These are phyloP conservation scores for Paramyrothecium sp. DNA, from an alignment of 2,329 filamentous ascomycete genomes.

Conservation along the genomic window DNA sequence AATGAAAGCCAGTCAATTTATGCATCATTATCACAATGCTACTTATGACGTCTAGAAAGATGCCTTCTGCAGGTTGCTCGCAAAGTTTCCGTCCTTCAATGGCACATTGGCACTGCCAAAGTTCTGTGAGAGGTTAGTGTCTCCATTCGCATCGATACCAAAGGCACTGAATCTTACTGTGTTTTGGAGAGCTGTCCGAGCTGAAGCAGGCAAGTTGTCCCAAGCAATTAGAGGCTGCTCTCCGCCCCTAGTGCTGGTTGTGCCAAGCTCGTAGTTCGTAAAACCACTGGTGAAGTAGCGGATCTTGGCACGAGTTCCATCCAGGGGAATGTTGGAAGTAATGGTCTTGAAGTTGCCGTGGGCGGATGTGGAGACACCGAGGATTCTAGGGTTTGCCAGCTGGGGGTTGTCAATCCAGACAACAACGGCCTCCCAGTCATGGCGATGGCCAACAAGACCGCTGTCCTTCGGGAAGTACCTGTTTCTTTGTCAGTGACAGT, in stretches of 20 bases:
- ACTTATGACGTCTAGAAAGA: slow-evolving; percentile 7
- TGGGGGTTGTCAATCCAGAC: slow-evolving; percentile 16
- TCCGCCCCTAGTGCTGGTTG: slow-evolving; percentile 33
- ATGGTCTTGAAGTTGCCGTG: slow-evolving; percentile 32
- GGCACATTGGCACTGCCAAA: slow-evolving; percentile 43
- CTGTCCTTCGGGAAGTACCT: slow-evolving; percentile 35
- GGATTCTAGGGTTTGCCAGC: slow-evolving; percentile 16
- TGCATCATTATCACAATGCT: too few relatives aligned
- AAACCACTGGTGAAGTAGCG: slow-evolving; percentile 29
- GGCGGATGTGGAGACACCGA: slow-evolving; percentile 33
- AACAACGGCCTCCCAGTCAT: slow-evolving; percentile 24
- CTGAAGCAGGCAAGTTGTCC: slow-evolving; percentile 36
- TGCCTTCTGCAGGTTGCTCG: slow-evolving; percentile 16
- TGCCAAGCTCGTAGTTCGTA: slow-evolving; percentile 33
- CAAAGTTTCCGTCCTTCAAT: slow-evolving; percentile 32
- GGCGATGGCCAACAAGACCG: slow-evolving; percentile 22
- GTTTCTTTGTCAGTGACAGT: background rate
- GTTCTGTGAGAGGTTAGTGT: slow-evolving; percentile 14
- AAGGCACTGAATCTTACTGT: slow-evolving; percentile 15
- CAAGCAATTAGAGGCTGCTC: slow-evolving; percentile 43
- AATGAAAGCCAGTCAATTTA: too few relatives aligned
- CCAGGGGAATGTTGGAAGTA: slow-evolving; percentile 14
- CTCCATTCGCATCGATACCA: background rate
- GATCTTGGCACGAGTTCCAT: slow-evolving; percentile 25
- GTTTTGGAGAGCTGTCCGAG: slow-evolving; percentile 32